A percentile compares a stretch with the other conserved stretches of the same genome.
These are phyloP conservation scores for Coprinopsis cinerea DNA, from an alignment of 768 basidiomycete genomes.

Conservation along the genomic window DNA sequence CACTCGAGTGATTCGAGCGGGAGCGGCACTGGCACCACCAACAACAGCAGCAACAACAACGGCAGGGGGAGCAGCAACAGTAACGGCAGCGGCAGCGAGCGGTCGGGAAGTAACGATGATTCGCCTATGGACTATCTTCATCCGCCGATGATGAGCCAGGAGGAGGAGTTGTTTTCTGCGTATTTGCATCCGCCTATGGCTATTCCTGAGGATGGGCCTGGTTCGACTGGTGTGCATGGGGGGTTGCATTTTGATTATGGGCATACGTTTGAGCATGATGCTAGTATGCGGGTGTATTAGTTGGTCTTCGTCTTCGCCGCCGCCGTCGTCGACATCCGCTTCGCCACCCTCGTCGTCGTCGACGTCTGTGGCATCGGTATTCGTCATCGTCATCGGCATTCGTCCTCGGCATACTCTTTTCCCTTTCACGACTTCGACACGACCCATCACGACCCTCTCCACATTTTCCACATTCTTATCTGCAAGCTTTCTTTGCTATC, in stretches of 20 bases:
- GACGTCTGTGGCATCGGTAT: background rate
- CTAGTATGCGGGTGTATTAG: conserved; percentile 20
- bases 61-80: too few species aligned
- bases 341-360: background rate
- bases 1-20: conserved; percentile 2
- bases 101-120: conserved; percentile 36
- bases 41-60: too few species aligned
- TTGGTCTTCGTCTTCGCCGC: background rate
- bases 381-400: background rate
- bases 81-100: too few species aligned
- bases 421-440: background rate
- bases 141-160: conserved; percentile 58
- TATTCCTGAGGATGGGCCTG: conserved; percentile 27
- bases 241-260: conserved; percentile 23
- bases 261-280: conserved; percentile 14
- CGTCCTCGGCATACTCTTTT: background rate
- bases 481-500: too few species aligned
- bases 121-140: conserved; percentile 72
- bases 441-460: too few species aligned
- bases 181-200: conserved; percentile 44
- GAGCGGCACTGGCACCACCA: too few species aligned
- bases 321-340: background rate
- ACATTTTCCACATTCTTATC: too few species aligned
- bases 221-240: conserved; percentile 15
- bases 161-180: conserved; percentile 51